Base-by-base conservation (phyloP, 768 basidiomycete species). In the Mycena alexandri region DNA sequence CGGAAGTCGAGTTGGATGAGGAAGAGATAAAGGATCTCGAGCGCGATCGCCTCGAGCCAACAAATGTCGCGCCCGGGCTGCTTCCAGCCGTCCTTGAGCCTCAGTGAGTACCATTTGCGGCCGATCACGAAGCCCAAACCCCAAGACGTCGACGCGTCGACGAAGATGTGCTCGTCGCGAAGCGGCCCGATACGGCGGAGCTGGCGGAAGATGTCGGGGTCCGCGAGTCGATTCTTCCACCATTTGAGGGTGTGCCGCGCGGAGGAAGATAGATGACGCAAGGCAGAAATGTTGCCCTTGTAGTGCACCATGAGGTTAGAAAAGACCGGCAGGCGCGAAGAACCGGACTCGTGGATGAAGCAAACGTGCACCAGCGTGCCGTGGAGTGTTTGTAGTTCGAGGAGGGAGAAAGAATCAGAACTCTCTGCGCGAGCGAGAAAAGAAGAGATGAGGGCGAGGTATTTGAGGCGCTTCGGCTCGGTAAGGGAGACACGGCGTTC, bases 91-190 rank as follows among this genome's bases (percentile, higher is more conserved):
- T 16, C 16, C n/a, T 21, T 17, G 43, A 44, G 43, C 8, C 10
- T 16, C 8, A 44, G n/a, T 5, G 43, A 16, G n/a, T 44, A 44
- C 43, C 43, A 44, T 14, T 3, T 11, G 5, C 19, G 16, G 11
- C n/a, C 43, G 17, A 44, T n/a, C 8, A 44, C n/a, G n/a, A 44
- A 8, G 2, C 11, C 38, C 38, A 38, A 38, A 2, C 38, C 38
- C 38, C 38, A 38, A 2, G 38, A 38, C 11, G 81, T 83, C 1
- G 79, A 82, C 0, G 80, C 81, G 61, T 83, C 82, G 7, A 81
- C 79, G 46, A 41, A 82, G 8, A 82, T 53, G 3, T 61, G 57
- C 1, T 72, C 43, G 36, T 75, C 73, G 1, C 25, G 34, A 0
- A 68, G 25, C 0, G 65, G 61, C 3, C 42, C 51, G 33, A 29